Conservation (phyloP, 495 filamentous ascomycete genomes). For the Barbatosphaeria neglecta region DNA sequence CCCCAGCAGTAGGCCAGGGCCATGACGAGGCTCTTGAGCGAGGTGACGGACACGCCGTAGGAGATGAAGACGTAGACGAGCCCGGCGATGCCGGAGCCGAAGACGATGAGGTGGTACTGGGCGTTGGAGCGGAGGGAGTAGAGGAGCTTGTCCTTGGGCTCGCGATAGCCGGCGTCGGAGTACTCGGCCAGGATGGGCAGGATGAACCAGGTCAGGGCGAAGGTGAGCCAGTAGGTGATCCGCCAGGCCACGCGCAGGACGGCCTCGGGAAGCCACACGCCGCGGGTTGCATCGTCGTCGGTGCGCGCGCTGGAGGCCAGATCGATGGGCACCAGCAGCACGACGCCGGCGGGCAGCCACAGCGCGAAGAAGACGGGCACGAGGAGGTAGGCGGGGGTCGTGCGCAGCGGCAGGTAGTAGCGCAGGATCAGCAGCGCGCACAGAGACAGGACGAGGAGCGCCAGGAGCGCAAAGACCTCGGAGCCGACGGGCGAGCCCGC, state of each 20-base stretch:
- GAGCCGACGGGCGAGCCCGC: slow-evolving; percentile 15
- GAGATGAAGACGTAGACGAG: slow-evolving; percentile 74
- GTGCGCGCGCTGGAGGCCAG: slow-evolving; percentile 70
- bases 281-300: slow-evolving; percentile 53
- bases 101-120: slow-evolving; percentile 71
- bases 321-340: slow-evolving; percentile 93
- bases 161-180: slow-evolving; percentile 83
- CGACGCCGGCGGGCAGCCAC: slow-evolving; percentile 82
- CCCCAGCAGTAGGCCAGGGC: slow-evolving; percentile 92
- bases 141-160: slow-evolving; percentile 63
- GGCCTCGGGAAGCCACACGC: slow-evolving; percentile 51
- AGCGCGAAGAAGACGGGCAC: slow-evolving; percentile 88
- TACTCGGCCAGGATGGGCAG: slow-evolving; percentile 89
- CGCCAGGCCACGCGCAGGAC: slow-evolving; percentile 77
- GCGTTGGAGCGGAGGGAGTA: slow-evolving; percentile 80
- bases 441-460: slow-evolving; percentile 60
- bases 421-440: slow-evolving; percentile 74
- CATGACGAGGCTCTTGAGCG: slow-evolving; percentile 76
- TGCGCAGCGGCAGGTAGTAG: slow-evolving; percentile 78
- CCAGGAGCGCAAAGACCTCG: slow-evolving; percentile 54
- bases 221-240: slow-evolving; percentile 93
- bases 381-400: slow-evolving; percentile 81
- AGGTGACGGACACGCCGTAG: slow-evolving; percentile 43
- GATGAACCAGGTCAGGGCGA: slow-evolving; percentile 88
- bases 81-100: slow-evolving; percentile 58